These are phyloP conservation scores for Whalleya microplaca DNA, from an alignment of 2,329 filamentous ascomycete species.

Conservation along the genomic window DNA sequence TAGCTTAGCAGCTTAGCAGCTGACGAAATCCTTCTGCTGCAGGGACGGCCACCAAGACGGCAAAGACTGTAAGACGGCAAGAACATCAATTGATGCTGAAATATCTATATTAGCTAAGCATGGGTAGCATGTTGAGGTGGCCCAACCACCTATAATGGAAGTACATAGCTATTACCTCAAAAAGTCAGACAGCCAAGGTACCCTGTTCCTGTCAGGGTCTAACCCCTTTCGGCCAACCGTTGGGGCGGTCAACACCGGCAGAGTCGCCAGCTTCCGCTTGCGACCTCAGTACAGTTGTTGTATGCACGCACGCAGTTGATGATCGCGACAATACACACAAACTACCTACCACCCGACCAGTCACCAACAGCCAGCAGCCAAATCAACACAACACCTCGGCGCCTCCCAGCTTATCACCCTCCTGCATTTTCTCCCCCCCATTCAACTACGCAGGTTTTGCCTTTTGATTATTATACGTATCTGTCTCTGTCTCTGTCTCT, in stretches of 20 bases:
- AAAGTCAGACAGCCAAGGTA: not conserved
- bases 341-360: not conserved
- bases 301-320: conserved; percentile 5
- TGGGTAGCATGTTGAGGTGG: too few species aligned
- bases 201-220: not conserved
- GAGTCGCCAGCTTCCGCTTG: conserved; percentile 26
- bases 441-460: not conserved
- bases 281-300: conserved; percentile 14
- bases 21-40: not conserved
- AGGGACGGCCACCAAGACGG: not conserved
- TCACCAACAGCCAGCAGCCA: conserved; percentile 4
- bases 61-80: too few species aligned
- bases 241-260: conserved; percentile 29
- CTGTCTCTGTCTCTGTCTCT: conserved; percentile 5
- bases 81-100: too few species aligned
- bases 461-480: not conserved
- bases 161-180: not conserved
- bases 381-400: too few species aligned
- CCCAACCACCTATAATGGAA: too few species aligned
- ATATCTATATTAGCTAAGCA: too few species aligned
- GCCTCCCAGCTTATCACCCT: not conserved
- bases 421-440: not conserved
- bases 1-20: not conserved
- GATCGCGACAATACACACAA: conserved; percentile 14
- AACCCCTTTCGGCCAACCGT: conserved; percentile 8